phyloP scores from a whole-genome alignment of 2,329 filamentous ascomycete species.

The Paramyrothecium roridum region DNA sequence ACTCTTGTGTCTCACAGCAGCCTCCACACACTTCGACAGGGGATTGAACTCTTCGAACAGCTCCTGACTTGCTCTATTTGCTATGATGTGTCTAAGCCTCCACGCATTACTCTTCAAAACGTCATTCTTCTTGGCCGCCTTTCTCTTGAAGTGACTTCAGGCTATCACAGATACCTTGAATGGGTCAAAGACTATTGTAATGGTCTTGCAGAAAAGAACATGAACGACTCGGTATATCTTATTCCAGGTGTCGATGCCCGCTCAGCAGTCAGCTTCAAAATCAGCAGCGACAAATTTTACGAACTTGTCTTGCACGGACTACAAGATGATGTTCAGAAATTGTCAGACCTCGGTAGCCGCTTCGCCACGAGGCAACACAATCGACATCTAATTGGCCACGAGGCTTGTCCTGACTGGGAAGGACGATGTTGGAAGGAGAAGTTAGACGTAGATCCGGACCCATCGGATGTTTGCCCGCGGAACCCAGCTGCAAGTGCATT shows the following conservation, averaged over 20 bases:
- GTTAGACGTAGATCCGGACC: constrained; percentile 15
- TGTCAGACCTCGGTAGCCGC: constrained; percentile 12
- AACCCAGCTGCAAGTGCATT: constrained; percentile 15
- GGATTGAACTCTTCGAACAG: constrained; percentile 10
- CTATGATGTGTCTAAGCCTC: constrained; percentile 23
- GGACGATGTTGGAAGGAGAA: constrained; percentile 20
- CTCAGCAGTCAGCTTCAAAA: constrained; percentile 1
- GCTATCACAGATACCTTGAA: constrained; percentile 20
- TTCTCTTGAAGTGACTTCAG: constrained; percentile 18
- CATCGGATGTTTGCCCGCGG: constrained; percentile 21
- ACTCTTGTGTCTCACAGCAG: constrained; percentile 1
- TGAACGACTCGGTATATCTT: constrained; percentile 3
- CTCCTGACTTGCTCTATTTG: constrained; percentile 19
- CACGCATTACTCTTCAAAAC: constrained; percentile 22
- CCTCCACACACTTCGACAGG: constrained; percentile 2
- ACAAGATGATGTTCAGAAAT: constrained; percentile 11
- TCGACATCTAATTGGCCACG: constrained; percentile 22
- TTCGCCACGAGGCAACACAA: constrained; percentile 22
- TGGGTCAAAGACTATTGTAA: constrained; percentile 15
- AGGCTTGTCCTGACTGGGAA: constrained; percentile 17
- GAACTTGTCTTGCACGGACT: constrained; percentile 11
- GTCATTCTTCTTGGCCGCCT: constrained; percentile 22
- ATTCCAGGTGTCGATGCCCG: neutral
- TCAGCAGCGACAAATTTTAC: constrained; percentile 3
- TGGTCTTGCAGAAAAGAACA: neutral